Conservation (phyloP, 345 rosid genomes). For the Gossypium arboreum region DNA sequence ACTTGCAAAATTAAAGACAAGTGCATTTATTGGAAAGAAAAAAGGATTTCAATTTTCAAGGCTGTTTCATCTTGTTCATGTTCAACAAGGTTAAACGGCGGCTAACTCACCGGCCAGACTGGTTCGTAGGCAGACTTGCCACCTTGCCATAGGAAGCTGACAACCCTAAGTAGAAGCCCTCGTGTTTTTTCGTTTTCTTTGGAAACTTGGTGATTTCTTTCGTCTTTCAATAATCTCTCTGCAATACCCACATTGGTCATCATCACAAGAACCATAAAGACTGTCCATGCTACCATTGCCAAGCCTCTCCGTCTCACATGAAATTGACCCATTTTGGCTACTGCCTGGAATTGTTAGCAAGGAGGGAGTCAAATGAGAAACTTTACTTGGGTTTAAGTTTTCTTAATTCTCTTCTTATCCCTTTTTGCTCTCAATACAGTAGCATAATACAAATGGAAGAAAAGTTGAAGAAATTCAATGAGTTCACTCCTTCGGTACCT, state of each 20-base stretch:
- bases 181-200: slow-evolving; percentile 17
- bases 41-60: no score
- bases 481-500: neutral
- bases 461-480: neutral
- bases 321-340: slow-evolving; percentile 25
- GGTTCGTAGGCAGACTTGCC: slow-evolving; percentile 55
- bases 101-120: slow-evolving; percentile 64
- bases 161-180: slow-evolving; percentile 23
- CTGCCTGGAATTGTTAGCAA: neutral
- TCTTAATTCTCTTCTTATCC: neutral
- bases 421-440: slow-evolving; percentile 8
- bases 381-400: neutral
- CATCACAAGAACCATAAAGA: slow-evolving; percentile 25
- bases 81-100: neutral
- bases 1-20: neutral
- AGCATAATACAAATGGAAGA: neutral
- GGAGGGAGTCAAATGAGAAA: neutral
- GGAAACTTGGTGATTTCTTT: slow-evolving; percentile 8
- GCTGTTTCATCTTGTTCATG: neutral
- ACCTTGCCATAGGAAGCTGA: slow-evolving; percentile 50
- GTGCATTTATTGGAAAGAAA: no score
- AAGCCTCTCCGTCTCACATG: slow-evolving; percentile 20
- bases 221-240: slow-evolving; percentile 41
- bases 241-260: slow-evolving; percentile 28
- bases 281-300: slow-evolving; percentile 18